Percentiles rank a stretch among this genome's conserved stretches.
Conservation (phyloP, 2,329 filamentous ascomycete species). For the Dactylellina haptotyla region DNA sequence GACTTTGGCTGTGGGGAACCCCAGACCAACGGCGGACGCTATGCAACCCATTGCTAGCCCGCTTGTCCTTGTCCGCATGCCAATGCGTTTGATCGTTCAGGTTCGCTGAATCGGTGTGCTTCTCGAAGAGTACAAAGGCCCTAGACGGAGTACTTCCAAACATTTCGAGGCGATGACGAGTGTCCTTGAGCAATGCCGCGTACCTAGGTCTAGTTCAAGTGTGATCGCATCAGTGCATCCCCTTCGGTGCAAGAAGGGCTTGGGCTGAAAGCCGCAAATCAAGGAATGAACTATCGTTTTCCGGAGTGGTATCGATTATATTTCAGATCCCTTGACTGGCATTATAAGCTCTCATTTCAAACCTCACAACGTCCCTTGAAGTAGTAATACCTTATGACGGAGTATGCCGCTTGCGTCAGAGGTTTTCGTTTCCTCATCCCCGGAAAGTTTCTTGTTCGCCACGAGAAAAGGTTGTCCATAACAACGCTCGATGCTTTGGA, state of each 20-base stretch:
- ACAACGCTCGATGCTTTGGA: background rate
- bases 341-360: too few species aligned
- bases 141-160: conserved; percentile 8
- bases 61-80: conserved; percentile 53
- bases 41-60: conserved; percentile 50
- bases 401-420: conserved; percentile 44
- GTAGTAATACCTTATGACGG: conserved; percentile 9
- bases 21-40: conserved; percentile 52
- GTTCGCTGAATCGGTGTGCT: conserved; percentile 22
- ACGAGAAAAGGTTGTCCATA: conserved; percentile 5
- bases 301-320: conserved; percentile 22
- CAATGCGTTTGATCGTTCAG: conserved; percentile 46
- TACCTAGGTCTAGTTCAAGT: conserved; percentile 5
- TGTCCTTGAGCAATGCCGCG: background rate
- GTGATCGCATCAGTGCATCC: conserved; percentile 15
- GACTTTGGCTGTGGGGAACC: conserved; percentile 54
- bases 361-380: background rate
- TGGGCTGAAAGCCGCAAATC: conserved; percentile 15
- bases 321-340: background rate
- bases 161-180: conserved; percentile 33
- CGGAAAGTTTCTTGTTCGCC: conserved; percentile 20
- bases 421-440: conserved; percentile 8
- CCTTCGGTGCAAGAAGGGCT: conserved; percentile 11
- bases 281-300: conserved; percentile 10
- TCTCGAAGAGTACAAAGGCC: conserved; percentile 17